phyloP scores from a whole-genome alignment of 2,329 filamentous ascomycete genomes.

The Talaromyces albobiverticillius region DNA sequence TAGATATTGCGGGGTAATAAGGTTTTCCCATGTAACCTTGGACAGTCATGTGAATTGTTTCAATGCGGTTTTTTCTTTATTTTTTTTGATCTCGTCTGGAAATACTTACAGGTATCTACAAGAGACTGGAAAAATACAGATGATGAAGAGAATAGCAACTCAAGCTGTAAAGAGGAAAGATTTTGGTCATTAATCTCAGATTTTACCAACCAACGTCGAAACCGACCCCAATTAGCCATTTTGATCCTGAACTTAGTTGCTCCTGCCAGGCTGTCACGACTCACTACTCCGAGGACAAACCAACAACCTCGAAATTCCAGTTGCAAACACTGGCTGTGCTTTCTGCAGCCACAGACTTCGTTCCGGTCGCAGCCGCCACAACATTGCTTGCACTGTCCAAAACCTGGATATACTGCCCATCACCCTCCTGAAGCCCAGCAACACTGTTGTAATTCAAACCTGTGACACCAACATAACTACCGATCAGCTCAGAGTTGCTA shows the following conservation, averaged over 20 bases:
- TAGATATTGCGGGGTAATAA: conserved; percentile 2
- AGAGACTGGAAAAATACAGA: no score
- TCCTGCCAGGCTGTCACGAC: no score
- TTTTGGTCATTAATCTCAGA: no score
- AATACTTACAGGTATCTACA: no score
- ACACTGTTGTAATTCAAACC: conserved; percentile 8
- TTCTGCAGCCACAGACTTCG: conserved; percentile 4
- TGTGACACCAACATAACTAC: background rate
- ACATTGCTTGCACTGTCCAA: background rate
- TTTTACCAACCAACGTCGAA: no score
- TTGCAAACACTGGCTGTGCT: conserved; percentile 7
- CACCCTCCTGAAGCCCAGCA: conserved; percentile 2
- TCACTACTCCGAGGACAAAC: background rate
- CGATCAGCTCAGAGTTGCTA: conserved; percentile 4
- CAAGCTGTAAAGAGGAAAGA: background rate
- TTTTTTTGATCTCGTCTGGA: no score
- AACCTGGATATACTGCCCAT: background rate
- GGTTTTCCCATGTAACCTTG: no score
- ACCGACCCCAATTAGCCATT: no score
- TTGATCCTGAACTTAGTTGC: no score
- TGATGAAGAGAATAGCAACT: background rate
- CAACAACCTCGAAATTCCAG: conserved; percentile 11
- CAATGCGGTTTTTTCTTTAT: no score
- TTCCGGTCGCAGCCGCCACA: conserved; percentile 2
- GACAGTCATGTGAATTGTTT: no score